Evolutionary conservation across 2,329 filamentous ascomycete species (phyloP).

Genomic region (Talaromyces sp.): DNA sequence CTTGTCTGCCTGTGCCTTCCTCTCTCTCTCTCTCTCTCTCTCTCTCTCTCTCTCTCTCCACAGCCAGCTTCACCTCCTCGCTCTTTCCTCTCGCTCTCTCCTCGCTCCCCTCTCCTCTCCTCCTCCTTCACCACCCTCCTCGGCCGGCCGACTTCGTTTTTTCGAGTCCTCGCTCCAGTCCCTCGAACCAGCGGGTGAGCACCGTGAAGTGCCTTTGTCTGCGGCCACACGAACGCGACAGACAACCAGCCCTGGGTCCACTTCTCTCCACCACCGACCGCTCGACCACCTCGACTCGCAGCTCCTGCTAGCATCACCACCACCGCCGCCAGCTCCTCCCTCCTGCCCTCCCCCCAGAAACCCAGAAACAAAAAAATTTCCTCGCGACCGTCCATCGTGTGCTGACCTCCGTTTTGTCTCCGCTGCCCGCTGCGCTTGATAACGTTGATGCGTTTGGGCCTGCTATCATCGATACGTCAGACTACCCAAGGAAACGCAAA

Average conservation of each 20-base stretch:
- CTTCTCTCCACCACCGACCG: neutral
- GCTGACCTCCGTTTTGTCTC: neutral
- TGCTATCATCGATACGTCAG: neutral
- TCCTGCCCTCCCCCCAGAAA: conserved; percentile 1
- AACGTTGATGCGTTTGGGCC: conserved; percentile 3
- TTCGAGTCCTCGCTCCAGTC: neutral
- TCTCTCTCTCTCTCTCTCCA: conserved; percentile 8
- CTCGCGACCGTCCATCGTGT: neutral
- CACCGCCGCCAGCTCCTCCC: conserved; percentile 8
- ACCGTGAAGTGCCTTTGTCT: conserved; percentile 6
- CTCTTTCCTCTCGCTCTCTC: neutral
- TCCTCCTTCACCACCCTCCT: conserved; percentile 22
- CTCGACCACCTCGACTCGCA: conserved; percentile 3
- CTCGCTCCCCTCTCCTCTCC: conserved; percentile 10
- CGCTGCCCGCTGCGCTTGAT: conserved; percentile 2
- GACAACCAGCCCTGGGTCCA: neutral
- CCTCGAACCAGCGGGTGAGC: conserved; percentile 1
- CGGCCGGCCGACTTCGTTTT: conserved; percentile 19
- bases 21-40: neutral
- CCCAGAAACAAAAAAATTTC: too few species aligned
- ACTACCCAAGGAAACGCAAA: neutral
- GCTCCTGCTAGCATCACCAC: conserved; percentile 14
- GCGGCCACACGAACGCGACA: conserved; percentile 3
- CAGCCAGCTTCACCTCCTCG: neutral
- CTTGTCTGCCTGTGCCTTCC: neutral